Conservation (phyloP, 805 yeast genomes). For the Candida patagonica region DNA sequence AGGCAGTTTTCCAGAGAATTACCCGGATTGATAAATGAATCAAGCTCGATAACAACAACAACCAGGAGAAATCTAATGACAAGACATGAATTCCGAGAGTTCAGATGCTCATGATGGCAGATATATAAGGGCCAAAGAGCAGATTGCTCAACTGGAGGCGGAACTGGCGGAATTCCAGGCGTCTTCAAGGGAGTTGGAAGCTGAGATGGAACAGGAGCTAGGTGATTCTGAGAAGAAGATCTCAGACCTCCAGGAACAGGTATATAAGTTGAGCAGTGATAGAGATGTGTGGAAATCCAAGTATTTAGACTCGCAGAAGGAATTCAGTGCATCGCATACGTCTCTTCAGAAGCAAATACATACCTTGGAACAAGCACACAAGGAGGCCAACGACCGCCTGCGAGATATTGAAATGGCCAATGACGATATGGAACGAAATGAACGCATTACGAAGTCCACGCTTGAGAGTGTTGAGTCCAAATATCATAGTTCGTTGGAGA, state of each 20-base stretch:
- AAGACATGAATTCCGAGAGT: too few species aligned
- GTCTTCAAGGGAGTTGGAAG: slow-evolving; percentile 37
- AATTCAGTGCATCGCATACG: slow-evolving; percentile 19
- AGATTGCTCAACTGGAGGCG: slow-evolving; percentile 32
- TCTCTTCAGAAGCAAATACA: slow-evolving; percentile 21
- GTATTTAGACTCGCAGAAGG: slow-evolving; percentile 24
- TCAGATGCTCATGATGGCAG: too few species aligned
- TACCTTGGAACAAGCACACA: slow-evolving; percentile 25
- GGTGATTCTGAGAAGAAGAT: slow-evolving; percentile 26
- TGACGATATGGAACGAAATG: slow-evolving; percentile 37
- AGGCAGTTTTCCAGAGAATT: too few species aligned
- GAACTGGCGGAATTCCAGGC: slow-evolving; percentile 37
- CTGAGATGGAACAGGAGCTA: slow-evolving; percentile 37
- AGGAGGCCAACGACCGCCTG: slow-evolving; percentile 25
- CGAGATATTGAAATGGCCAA: slow-evolving; percentile 36
- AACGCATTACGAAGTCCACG: slow-evolving; percentile 28
- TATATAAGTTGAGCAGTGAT: slow-evolving; percentile 20
- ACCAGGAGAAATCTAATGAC: too few species aligned
- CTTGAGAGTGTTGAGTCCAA: slow-evolving; percentile 29
- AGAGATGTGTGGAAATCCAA: slow-evolving; percentile 22
- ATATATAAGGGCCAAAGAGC: too few species aligned
- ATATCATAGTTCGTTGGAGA: slow-evolving; percentile 31
- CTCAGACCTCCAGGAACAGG: slow-evolving; percentile 18
- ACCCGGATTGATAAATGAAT: too few species aligned
- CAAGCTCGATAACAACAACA: too few species aligned